Conservation (phyloP, 2,329 filamentous ascomycete genomes). For the Xylariaceae sp. region DNA sequence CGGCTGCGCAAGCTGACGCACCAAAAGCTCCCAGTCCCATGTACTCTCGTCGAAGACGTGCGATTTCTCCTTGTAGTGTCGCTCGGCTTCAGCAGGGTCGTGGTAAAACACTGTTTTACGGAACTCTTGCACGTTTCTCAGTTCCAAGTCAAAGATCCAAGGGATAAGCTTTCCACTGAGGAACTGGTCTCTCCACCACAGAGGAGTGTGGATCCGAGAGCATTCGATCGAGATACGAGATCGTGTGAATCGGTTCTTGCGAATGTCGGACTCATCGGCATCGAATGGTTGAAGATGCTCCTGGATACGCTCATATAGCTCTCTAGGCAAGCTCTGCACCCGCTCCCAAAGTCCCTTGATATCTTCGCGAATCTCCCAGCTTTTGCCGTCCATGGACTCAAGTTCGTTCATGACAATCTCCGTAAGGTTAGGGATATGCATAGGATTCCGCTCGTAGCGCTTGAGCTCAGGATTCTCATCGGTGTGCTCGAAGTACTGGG, state of each 20-base stretch:
- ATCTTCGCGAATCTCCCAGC: background rate
- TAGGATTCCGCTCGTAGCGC: slow-evolving; percentile 11
- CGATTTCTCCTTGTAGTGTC: background rate
- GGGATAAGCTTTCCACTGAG: slow-evolving; percentile 18
- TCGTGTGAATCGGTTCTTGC: too few relatives aligned
- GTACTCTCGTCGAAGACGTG: slow-evolving; percentile 8
- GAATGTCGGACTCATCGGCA: background rate
- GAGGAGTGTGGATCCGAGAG: slow-evolving; percentile 15
- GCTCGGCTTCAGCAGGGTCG: background rate
- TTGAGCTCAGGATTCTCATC: background rate
- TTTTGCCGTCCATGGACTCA: slow-evolving; percentile 7
- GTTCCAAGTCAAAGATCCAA: slow-evolving; percentile 22
- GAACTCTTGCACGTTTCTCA: background rate
- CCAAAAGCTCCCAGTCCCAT: slow-evolving; percentile 27
- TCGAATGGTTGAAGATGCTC: slow-evolving; percentile 17
- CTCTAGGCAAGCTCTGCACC: slow-evolving; percentile 7
- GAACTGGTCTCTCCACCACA: slow-evolving; percentile 20
- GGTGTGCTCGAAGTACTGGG: background rate
- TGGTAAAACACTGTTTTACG: background rate
- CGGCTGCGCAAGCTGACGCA: slow-evolving; percentile 19
- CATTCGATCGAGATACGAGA: slow-evolving; percentile 2
- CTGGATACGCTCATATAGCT: slow-evolving; percentile 10
- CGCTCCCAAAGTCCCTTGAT: background rate
- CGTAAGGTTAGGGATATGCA: background rate
- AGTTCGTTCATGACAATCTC: slow-evolving; percentile 4